Conservation (phyloP, 352 stramenopile genomes). For the Bremia lactucae region DNA sequence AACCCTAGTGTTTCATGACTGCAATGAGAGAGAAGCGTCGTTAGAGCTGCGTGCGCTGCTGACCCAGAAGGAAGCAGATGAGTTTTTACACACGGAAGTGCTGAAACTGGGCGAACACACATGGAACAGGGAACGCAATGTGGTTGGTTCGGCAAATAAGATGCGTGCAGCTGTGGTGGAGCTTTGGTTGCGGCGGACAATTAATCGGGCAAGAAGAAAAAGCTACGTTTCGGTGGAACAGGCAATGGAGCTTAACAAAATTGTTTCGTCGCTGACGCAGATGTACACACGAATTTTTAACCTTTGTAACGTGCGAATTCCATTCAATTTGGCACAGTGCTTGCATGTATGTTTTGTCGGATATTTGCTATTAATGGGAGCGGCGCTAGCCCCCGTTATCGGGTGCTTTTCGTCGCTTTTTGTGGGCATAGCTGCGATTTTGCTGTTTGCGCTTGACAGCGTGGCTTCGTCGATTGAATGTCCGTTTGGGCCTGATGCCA, state of each 20-base stretch:
- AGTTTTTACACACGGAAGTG: constrained; percentile 30
- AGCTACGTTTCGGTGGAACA: constrained; percentile 33
- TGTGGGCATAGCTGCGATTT: constrained; percentile 25
- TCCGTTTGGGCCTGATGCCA: constrained; percentile 26
- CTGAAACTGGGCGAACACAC: constrained; percentile 29
- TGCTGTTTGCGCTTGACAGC: constrained; percentile 41
- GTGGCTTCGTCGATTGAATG: constrained; percentile 41
- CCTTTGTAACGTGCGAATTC: constrained; percentile 33
- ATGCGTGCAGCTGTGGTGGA: constrained; percentile 41
- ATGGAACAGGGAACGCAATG: constrained; percentile 33
- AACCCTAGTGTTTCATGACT: constrained; percentile 49
- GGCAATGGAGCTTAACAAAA: constrained; percentile 36
- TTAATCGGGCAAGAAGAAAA: constrained; percentile 30
- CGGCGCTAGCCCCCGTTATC: constrained; percentile 7
- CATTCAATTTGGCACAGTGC: constrained; percentile 36
- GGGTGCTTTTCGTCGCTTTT: constrained; percentile 20
- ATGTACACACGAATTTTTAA: constrained; percentile 48
- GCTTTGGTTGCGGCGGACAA: constrained; percentile 39
- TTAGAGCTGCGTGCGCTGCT: constrained; percentile 33
- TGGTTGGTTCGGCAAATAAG: constrained; percentile 39
- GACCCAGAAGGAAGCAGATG: constrained; percentile 29
- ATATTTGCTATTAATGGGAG: constrained; percentile 32
- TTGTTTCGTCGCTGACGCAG: constrained; percentile 32
- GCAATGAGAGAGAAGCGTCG: constrained; percentile 26
- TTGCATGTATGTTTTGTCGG: constrained; percentile 29